Percentiles rank a stretch among this genome's conserved stretches.
Evolutionary conservation across 176 grass and related monocot species (phyloP).

Genomic region (Stipa capillata): DNA sequence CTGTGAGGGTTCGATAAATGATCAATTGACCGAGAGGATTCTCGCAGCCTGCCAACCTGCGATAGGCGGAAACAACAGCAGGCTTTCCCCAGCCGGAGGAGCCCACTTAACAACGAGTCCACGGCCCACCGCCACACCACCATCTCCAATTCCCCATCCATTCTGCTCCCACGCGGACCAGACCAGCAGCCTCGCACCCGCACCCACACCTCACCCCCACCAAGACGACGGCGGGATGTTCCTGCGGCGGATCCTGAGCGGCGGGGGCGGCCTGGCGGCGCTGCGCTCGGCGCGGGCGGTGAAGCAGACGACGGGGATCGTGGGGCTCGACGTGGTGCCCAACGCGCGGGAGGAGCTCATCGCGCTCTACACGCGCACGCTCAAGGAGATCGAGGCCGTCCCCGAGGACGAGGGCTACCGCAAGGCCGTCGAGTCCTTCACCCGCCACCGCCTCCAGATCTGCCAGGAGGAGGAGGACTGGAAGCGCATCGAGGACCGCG

Average conservation of each 20-base stretch:
- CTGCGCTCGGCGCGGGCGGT: constrained; percentile 42
- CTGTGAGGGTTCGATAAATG: too few relatives aligned
- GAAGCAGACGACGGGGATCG: constrained; percentile 87
- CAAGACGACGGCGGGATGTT: constrained; percentile 47
- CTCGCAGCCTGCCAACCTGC: too few relatives aligned
- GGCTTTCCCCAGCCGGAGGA: background rate
- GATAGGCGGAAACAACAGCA: background rate
- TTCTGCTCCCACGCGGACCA: too few relatives aligned
- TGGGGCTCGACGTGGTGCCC: constrained; percentile 81
- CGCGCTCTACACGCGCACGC: constrained; percentile 63
- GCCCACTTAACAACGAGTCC: background rate
- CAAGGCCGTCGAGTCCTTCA: constrained; percentile 92
- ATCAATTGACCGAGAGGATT: too few relatives aligned
- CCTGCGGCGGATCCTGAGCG: constrained; percentile 70
- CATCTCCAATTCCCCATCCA: background rate
- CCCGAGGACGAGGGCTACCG: constrained; percentile 85
- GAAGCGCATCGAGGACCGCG: constrained; percentile 69
- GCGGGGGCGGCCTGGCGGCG: constrained; percentile 30
- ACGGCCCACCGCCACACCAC: background rate
- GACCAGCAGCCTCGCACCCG: background rate
- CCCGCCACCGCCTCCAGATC: constrained; percentile 71
- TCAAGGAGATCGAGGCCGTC: constrained; percentile 80
- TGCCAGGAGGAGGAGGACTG: constrained; percentile 76
- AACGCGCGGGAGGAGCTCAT: constrained; percentile 77
- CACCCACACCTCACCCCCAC: constrained; percentile 6